These are phyloP conservation scores for Alternaria ethzedia DNA, from an alignment of 2,329 filamentous ascomycete genomes.

Conservation along the genomic window DNA sequence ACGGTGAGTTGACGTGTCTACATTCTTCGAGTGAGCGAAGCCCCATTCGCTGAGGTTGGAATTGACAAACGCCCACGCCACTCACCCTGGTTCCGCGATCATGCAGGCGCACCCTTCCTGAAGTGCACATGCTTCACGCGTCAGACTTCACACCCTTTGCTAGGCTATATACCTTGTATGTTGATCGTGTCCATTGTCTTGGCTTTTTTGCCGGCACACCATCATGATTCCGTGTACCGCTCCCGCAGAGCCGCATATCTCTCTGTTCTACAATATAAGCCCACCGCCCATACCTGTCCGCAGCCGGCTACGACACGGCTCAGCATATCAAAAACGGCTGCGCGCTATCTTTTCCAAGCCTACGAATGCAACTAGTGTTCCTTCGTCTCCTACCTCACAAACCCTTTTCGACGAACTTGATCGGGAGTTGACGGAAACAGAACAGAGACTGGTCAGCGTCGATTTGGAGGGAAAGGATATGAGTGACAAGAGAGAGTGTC, in stretches of 20 bases:
- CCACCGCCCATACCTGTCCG: constrained; percentile 12
- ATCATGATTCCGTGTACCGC: background rate
- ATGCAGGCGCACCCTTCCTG: constrained; percentile 1
- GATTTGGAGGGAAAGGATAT: background rate
- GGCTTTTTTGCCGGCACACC: background rate
- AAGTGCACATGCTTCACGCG: constrained; percentile 1
- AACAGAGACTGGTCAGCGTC: background rate
- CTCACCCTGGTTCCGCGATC: background rate
- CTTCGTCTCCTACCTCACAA: background rate
- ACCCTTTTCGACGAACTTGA: constrained; percentile 1
- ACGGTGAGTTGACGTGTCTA: background rate
- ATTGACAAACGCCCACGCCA: constrained; percentile 2
- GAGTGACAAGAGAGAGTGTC: background rate
- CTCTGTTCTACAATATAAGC: no score
- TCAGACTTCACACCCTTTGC: background rate
- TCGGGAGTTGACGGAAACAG: constrained; percentile 1
- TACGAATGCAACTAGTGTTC: background rate
- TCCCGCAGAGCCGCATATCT: constrained; percentile 1
- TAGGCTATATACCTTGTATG: background rate
- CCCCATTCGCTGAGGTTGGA: background rate
- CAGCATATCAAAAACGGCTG: background rate
- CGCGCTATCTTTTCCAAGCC: background rate
- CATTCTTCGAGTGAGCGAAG: background rate
- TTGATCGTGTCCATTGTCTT: background rate
- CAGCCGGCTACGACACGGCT: constrained; percentile 1